Evolutionary conservation across 805 yeast species (phyloP).

Genomic region (Maudiozyma pseudohumilis): DNA sequence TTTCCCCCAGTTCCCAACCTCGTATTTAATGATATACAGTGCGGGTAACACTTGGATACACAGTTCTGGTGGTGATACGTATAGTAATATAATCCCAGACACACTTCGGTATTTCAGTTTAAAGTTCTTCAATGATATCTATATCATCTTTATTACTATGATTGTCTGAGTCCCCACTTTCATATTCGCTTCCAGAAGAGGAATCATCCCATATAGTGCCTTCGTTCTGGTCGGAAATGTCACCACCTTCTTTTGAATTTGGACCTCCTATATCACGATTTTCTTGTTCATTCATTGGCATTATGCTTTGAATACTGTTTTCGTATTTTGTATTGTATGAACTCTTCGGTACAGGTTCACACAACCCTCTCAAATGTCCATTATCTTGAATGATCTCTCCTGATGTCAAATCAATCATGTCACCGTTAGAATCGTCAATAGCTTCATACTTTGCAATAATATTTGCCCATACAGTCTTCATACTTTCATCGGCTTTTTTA

Average conservation of each 20-base stretch:
- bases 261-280: not conserved
- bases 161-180: too few species aligned
- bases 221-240: too few species aligned
- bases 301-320: conserved; percentile 19
- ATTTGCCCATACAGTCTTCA: conserved; percentile 38
- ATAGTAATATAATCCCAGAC: too few species aligned
- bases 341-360: conserved; percentile 6
- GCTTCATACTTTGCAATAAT: conserved; percentile 46
- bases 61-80: too few species aligned
- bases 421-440: conserved; percentile 42
- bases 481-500: conserved; percentile 27
- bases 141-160: too few species aligned
- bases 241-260: too few species aligned
- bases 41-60: conserved; percentile 1
- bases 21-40: conserved; percentile 1
- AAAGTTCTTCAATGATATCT: too few species aligned
- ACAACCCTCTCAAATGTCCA: conserved; percentile 54
- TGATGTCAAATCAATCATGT: conserved; percentile 52
- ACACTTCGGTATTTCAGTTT: too few species aligned
- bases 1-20: not conserved
- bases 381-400: conserved; percentile 55
- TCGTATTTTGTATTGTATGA: conserved; percentile 11
- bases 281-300: conserved; percentile 8
- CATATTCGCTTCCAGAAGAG: too few species aligned
- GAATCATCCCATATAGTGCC: too few species aligned